These are phyloP conservation scores for Cladosporium oxysporum DNA, from an alignment of 2,329 filamentous ascomycete genomes.

Conservation along the genomic window DNA sequence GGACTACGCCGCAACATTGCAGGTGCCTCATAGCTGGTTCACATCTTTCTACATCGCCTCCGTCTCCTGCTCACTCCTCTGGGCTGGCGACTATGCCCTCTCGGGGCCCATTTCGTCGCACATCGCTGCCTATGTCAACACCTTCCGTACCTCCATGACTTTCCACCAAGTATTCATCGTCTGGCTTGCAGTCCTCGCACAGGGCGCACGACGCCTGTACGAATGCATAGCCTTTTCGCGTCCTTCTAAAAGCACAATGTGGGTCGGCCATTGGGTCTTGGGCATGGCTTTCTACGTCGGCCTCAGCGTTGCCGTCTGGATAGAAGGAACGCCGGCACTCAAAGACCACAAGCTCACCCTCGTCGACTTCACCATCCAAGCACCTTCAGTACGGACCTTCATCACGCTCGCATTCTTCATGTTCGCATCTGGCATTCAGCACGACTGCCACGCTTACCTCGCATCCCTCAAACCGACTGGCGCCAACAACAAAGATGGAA, in stretches of 20 bases:
- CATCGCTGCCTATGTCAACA: background rate
- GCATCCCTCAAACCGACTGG: conserved; percentile 36
- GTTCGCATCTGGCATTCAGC: conserved; percentile 70
- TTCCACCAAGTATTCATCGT: conserved; percentile 63
- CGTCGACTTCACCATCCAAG: conserved; percentile 40
- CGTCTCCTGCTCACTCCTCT: conserved; percentile 69
- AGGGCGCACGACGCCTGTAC: conserved; percentile 72
- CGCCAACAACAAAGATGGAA: conserved; percentile 14
- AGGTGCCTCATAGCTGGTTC: conserved; percentile 88
- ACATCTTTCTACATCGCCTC: conserved; percentile 81
- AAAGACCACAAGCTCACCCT: conserved; percentile 38
- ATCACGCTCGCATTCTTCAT: conserved; percentile 66
- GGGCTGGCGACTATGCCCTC: conserved; percentile 51
- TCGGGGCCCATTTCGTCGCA: background rate
- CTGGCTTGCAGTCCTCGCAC: conserved; percentile 73
- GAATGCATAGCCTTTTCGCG: conserved; percentile 70
- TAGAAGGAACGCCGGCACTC: conserved; percentile 70
- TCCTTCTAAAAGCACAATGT: conserved; percentile 76
- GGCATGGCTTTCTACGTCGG: conserved; percentile 75
- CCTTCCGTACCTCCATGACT: conserved; percentile 51
- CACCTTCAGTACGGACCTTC: conserved; percentile 53
- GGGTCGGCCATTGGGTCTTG: conserved; percentile 77
- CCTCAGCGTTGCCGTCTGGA: conserved; percentile 77
- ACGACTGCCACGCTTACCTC: conserved; percentile 57
- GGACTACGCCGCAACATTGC: conserved; percentile 54